phyloP scores from a whole-genome alignment of 495 filamentous ascomycete genomes.

The Tuber magnatum region DNA sequence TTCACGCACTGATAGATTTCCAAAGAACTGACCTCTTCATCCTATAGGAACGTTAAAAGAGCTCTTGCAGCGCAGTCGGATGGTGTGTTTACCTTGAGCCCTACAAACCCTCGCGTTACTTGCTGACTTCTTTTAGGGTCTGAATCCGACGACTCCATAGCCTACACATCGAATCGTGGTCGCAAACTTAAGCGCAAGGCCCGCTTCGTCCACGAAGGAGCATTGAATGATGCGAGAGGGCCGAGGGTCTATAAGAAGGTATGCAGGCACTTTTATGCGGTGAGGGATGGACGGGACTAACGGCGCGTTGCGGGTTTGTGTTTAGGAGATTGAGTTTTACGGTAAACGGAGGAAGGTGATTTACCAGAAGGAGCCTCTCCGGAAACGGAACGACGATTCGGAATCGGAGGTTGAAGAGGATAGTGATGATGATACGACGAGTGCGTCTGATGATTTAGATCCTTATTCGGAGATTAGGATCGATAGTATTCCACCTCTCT shows the following conservation, averaged over 20 bases:
- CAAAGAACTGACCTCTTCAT: slow-evolving; percentile 5
- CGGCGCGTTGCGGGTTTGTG: neutral
- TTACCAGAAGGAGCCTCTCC: slow-evolving; percentile 60
- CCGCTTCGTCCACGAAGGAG: slow-evolving; percentile 68
- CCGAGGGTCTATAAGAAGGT: slow-evolving; percentile 83
- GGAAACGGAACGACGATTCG: slow-evolving; percentile 70
- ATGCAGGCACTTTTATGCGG: slow-evolving; percentile 21
- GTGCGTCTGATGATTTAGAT: slow-evolving; percentile 65
- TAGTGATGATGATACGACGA: slow-evolving; percentile 67
- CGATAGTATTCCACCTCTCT: slow-evolving; percentile 55
- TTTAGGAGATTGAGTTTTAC: slow-evolving; percentile 71
- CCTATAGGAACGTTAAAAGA: slow-evolving; percentile 34
- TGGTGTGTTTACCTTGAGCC: slow-evolving; percentile 8
- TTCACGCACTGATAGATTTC: slow-evolving; percentile 4
- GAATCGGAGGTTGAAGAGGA: slow-evolving; percentile 70
- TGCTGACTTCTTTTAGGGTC: slow-evolving; percentile 52
- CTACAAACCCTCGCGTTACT: neutral
- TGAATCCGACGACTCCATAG: slow-evolving; percentile 77
- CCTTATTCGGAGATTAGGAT: slow-evolving; percentile 74
- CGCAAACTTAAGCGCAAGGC: slow-evolving; percentile 84
- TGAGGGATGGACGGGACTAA: neutral
- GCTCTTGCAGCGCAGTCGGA: slow-evolving; percentile 32
- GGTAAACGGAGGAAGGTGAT: slow-evolving; percentile 81
- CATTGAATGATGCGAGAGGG: slow-evolving; percentile 60
- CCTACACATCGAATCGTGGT: slow-evolving; percentile 74